Base-by-base conservation (phyloP, 2,329 filamentous ascomycete species). In the Talaromyces amestolkiae region DNA sequence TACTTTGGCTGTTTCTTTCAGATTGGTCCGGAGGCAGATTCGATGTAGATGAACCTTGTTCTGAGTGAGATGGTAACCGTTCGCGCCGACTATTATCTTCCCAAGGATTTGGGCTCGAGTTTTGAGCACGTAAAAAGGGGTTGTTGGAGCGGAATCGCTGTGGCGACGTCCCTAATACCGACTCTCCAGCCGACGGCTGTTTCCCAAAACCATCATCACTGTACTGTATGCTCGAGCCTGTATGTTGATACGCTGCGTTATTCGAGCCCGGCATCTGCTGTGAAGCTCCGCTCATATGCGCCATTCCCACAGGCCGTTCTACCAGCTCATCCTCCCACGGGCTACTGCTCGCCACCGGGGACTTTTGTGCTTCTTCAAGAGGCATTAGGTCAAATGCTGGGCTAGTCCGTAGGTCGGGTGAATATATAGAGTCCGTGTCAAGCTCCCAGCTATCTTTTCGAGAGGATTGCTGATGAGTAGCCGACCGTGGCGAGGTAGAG, bases 101-200 rank as follows among this genome's bases (percentile, higher is more conserved):
- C 67, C 67, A 67, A 24, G 67, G 66, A 60, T 66, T 66, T 24
- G 66, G 53, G 24, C 61, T 65, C 33, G 37, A 63, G 22, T 71
- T 67, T 35, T 71, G 70, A 2, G 73, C 65, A 62, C 75, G 78
- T 60, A 79, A 54, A 51, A 79, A 79, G 6, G 77, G 77, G 45
- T 79, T 79, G 58, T 79, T 79, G 17, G 77, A 79, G 61, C 72
- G 75, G 27, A 79, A 69, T 54, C 73, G 74, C 37, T 72, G 67
- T 0, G 75, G 71, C 19, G 69, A 69, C 15, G 74, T 72, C 64
- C 71, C 70, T 24, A 69, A 67, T 17, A 67, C 63, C 13, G 61
- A 37, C 35, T 71, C 67, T 17, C 45, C 61, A 17, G 61, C 43
- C 3, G 54, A 61, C 33, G 68, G 43, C 15, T 65, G 64, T 53